Percentiles rank a stretch among this genome's conserved stretches.
phyloP scores from a whole-genome alignment of 2,329 filamentous ascomycete species.

The Lecanicillium sp. region DNA sequence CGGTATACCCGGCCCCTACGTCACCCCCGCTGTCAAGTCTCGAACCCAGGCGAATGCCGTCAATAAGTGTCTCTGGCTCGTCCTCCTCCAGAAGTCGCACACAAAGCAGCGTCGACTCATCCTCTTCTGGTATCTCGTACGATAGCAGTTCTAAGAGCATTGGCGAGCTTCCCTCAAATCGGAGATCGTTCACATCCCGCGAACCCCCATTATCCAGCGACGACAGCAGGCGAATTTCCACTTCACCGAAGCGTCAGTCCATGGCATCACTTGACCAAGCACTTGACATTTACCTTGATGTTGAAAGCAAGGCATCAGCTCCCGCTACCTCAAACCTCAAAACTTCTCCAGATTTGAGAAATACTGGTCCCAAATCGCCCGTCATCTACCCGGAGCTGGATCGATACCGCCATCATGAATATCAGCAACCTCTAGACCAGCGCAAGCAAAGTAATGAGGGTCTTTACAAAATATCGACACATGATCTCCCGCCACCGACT shows the following conservation, averaged over 20 bases:
- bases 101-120: slow-evolving; percentile 28
- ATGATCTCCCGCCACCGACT: slow-evolving; percentile 61
- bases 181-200: slow-evolving; percentile 43
- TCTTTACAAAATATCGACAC: slow-evolving; percentile 53
- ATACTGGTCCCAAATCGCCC: slow-evolving; percentile 33
- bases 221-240: slow-evolving; percentile 17
- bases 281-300: slow-evolving; percentile 16
- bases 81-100: slow-evolving; percentile 28
- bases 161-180: slow-evolving; percentile 40
- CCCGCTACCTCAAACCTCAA: slow-evolving; percentile 38
- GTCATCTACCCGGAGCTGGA: slow-evolving; percentile 56
- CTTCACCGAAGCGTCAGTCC: slow-evolving; percentile 2
- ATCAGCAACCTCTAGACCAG: slow-evolving; percentile 29
- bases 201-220: slow-evolving; percentile 28
- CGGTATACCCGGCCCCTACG: background rate
- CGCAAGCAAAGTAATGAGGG: slow-evolving; percentile 34
- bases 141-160: slow-evolving; percentile 27
- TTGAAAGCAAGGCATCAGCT: slow-evolving; percentile 29
- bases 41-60: slow-evolving; percentile 39
- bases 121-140: slow-evolving; percentile 29
- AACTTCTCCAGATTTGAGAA: slow-evolving; percentile 36
- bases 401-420: slow-evolving; percentile 47
- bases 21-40: slow-evolving; percentile 26
- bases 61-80: slow-evolving; percentile 29
- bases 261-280: slow-evolving; percentile 9